These are phyloP conservation scores for Chytriomyces confervae DNA, from an alignment of 192 early-diverging fungal genomes.

Conservation along the genomic window DNA sequence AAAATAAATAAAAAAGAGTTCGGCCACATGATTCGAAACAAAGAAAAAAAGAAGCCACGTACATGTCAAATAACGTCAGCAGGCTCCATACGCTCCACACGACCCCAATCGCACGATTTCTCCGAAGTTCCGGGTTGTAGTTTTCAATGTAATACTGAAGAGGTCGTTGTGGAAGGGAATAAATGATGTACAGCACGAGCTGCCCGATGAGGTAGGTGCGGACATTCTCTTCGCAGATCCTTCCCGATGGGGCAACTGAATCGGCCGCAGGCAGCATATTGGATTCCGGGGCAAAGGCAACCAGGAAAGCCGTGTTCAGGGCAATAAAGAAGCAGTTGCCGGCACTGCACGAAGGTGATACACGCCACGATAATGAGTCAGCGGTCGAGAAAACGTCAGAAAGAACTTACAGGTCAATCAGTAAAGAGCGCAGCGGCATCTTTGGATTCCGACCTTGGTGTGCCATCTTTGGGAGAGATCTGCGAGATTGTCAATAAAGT, in stretches of 20 bases:
- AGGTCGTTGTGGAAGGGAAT: constrained; percentile 38
- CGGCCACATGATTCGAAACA: background rate
- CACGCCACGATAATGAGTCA: background rate
- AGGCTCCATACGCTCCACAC: constrained; percentile 37
- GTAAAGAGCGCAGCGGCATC: constrained; percentile 12
- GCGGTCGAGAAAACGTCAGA: background rate
- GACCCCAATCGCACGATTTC: background rate
- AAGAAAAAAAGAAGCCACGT: background rate
- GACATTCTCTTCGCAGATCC: constrained; percentile 23
- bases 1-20: background rate
- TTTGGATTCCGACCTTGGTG: constrained; percentile 6
- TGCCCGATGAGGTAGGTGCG: constrained; percentile 34
- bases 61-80: constrained; percentile 41
- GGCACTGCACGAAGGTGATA: constrained; percentile 10
- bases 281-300: background rate
- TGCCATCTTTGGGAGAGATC: background rate
- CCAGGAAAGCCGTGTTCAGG: constrained; percentile 16
- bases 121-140: constrained; percentile 27
- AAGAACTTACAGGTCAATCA: constrained; percentile 24
- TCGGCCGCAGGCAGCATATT: background rate
- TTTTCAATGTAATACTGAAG: constrained; percentile 39
- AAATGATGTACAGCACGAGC: constrained; percentile 28
- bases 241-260: background rate
- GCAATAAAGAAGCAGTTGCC: constrained; percentile 26
- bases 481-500: no score